phyloP scores from a whole-genome alignment of 257 asterid species.

The Gentiana straminea region DNA sequence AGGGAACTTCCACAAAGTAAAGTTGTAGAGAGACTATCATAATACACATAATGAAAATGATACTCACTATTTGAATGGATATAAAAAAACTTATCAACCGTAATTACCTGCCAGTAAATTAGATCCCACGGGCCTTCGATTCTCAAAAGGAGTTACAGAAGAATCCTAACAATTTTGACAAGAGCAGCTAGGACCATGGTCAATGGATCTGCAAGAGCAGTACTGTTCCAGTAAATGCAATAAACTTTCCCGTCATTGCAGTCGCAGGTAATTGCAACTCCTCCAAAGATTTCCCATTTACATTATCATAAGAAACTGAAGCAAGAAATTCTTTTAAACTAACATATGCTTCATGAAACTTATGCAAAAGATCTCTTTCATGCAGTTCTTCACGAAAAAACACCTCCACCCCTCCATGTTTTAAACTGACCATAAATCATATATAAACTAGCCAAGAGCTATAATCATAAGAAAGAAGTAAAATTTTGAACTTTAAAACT shows the following conservation, averaged over 20 bases:
- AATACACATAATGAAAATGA: no score
- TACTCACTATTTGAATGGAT: no score
- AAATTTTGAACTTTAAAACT: neutral
- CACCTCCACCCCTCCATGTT: neutral
- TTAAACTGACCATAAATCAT: neutral
- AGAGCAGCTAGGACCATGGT: slow-evolving; percentile 24
- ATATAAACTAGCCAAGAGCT: neutral
- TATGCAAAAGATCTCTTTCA: neutral
- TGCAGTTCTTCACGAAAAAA: no score
- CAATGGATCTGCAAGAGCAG: slow-evolving; percentile 39
- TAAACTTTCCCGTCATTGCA: slow-evolving; percentile 72
- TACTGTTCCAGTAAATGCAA: slow-evolving; percentile 60
- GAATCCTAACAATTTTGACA: slow-evolving; percentile 15
- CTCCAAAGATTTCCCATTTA: slow-evolving; percentile 88
- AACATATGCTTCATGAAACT: neutral
- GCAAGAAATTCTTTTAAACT: neutral
- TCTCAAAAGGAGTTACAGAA: slow-evolving; percentile 69
- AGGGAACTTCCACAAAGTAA: slow-evolving; percentile 41
- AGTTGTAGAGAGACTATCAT: slow-evolving; percentile 3
- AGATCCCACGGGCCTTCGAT: slow-evolving; percentile 97
- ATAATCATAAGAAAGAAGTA: neutral
- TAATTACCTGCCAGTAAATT: slow-evolving; percentile 95
- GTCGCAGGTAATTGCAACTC: slow-evolving; percentile 38
- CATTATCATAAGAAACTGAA: slow-evolving; percentile 2
- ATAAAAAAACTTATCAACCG: slow-evolving; percentile 13